Evolutionary conservation across 2,329 filamentous ascomycete genomes (phyloP).

Genomic region (Aspergillus aculeatus): DNA sequence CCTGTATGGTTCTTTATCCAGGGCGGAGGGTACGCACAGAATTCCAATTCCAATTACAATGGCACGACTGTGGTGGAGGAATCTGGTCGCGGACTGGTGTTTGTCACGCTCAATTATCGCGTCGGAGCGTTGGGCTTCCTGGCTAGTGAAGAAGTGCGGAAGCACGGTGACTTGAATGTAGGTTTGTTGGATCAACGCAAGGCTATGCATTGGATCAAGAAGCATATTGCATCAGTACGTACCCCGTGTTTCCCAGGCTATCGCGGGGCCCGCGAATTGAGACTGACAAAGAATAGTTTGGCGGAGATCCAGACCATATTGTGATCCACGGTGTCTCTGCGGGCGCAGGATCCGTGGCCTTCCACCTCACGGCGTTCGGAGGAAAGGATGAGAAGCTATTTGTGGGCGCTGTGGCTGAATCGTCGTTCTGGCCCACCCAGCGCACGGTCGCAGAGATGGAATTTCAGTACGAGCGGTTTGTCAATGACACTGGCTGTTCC

Average conservation of each 20-base stretch:
- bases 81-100: slow-evolving; percentile 58
- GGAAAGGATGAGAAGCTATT: slow-evolving; percentile 50
- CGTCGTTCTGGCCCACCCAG: slow-evolving; percentile 49
- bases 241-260: too few relatives aligned
- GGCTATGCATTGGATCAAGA: slow-evolving; percentile 60
- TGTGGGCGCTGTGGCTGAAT: slow-evolving; percentile 50
- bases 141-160: slow-evolving; percentile 55
- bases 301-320: slow-evolving; percentile 59
- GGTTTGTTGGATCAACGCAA: slow-evolving; percentile 65
- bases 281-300: slow-evolving; percentile 44
- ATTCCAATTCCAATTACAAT: slow-evolving; percentile 54
- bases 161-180: slow-evolving; percentile 60
- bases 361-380: slow-evolving; percentile 54
- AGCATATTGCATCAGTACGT: slow-evolving; percentile 49
- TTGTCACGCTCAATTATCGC: slow-evolving; percentile 71
- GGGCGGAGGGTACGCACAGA: slow-evolving; percentile 59
- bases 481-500: slow-evolving; percentile 45
- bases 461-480: slow-evolving; percentile 49
- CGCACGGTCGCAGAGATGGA: slow-evolving; percentile 47
- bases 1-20: slow-evolving; percentile 62
- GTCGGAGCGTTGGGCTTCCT: slow-evolving; percentile 65
- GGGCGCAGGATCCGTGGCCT: slow-evolving; percentile 58
- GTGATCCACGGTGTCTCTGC: slow-evolving; percentile 63
- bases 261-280: too few relatives aligned
- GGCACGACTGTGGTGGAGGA: slow-evolving; percentile 58